Evolutionary conservation across 2,329 filamentous ascomycete species (phyloP), one percentile per base, ranked within the genome.

Genomic region (Cladorrhinum sp.): DNA sequence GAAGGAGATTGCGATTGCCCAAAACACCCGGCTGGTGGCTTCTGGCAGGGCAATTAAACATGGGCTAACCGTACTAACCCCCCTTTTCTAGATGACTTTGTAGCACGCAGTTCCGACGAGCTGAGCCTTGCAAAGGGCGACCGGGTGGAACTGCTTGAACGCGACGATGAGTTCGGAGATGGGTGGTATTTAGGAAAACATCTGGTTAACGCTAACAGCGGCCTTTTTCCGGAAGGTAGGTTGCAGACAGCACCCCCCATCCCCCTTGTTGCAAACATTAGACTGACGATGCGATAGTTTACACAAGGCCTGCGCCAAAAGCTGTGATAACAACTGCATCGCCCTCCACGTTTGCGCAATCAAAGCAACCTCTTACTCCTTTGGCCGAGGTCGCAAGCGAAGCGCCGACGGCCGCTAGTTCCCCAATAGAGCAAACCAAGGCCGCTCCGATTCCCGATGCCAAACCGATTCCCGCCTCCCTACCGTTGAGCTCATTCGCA

Each of bases 41-140:
- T 55, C 12, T 10, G 49, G 29, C 8, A 23, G n/a, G n/a, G 41
- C 16, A 45, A 45, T 45, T 18, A 45, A 45, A 45, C 41, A 45
- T 50, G 49, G 22, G 24, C 49, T 50, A 50, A 50, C 49, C 3
- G 9, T 25, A 25, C 6, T 61, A 13, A 23, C 38, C 23, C 13
- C 49, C 51, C 20, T 7, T 27, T 36, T 57, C 52, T 65, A 96
- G 92, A 99, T 77, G 92, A 97, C 76, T 98, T 99, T 74, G 81
- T 87, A 68, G 93, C 93, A 60, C 87, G 95, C 67, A 96, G 92
- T 75, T 89, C 91, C 60, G 95, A 99, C 77, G 95, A 99, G 80
- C 82, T 99, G 71, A 96, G 86, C 68, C 81, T 99, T 66, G 81
- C 85, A 58, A 96, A 96, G 71, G 93, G 90, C 68, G 90, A 95